Conservation (phyloP, 495 filamentous ascomycete species). For the Talaromyces trachyspermus region DNA sequence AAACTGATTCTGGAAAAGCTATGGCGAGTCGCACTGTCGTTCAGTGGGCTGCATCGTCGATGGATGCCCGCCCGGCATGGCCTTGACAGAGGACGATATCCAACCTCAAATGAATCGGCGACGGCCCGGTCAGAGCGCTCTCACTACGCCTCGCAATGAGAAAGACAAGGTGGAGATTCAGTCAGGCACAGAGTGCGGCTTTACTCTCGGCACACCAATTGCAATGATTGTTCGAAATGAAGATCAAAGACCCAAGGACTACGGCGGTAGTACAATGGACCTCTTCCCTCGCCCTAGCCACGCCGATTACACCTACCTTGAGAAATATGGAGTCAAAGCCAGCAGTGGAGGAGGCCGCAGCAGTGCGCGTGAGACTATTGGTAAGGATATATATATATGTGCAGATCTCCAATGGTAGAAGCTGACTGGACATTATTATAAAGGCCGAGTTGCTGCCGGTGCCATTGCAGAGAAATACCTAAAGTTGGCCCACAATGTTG, state of each 20-base stretch:
- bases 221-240: conserved; percentile 82
- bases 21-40: conserved; percentile 84
- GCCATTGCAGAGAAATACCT: conserved; percentile 95
- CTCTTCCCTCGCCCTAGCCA: conserved; percentile 85
- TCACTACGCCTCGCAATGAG: conserved; percentile 90
- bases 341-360: conserved; percentile 87
- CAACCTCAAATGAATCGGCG: conserved; percentile 92
- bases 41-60: conserved; percentile 90
- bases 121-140: conserved; percentile 80
- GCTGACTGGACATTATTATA: conserved; percentile 10
- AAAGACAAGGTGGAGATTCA: conserved; percentile 90
- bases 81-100: conserved; percentile 81
- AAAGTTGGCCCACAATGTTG: conserved; percentile 66
- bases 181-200: conserved; percentile 86
- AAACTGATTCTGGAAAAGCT: conserved; percentile 39
- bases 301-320: conserved; percentile 93
- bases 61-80: conserved; percentile 81
- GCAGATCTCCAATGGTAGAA: conserved; percentile 11
- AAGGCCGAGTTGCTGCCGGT: conserved; percentile 84
- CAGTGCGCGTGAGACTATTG: conserved; percentile 90
- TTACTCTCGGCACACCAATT: conserved; percentile 91
- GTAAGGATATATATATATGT: conserved; percentile 24
- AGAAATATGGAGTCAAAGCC: conserved; percentile 96
- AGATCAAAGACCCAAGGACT: conserved; percentile 92
- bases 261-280: conserved; percentile 87